These are phyloP conservation scores for Angomonas desouzai DNA, from an alignment of 208 protist species.

Conservation along the genomic window DNA sequence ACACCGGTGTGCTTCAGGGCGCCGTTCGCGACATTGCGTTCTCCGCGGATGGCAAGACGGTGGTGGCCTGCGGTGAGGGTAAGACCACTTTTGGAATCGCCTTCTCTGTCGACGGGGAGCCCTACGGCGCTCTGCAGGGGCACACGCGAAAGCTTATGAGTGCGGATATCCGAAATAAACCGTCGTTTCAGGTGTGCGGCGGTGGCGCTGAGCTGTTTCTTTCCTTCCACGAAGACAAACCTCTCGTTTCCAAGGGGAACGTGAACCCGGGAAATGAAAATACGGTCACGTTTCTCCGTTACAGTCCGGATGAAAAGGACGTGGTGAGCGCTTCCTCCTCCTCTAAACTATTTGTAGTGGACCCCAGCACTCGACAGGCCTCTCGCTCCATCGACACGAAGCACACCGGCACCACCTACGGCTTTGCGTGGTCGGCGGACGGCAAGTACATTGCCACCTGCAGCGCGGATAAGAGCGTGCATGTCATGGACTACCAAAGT, in stretches of 20 bases:
- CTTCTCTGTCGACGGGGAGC: constrained; percentile 32
- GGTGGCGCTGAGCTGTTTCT: constrained; percentile 22
- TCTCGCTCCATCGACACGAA: constrained; percentile 18
- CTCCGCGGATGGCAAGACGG: constrained; percentile 43
- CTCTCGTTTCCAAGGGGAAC: constrained; percentile 51
- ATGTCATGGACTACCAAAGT: constrained; percentile 20
- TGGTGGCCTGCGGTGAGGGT: constrained; percentile 63
- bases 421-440: constrained; percentile 38
- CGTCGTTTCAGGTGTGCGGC: constrained; percentile 22
- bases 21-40: constrained; percentile 55
- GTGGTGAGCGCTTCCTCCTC: constrained; percentile 36
- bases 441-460: constrained; percentile 26
- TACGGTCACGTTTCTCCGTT: constrained; percentile 66
- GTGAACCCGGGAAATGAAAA: constrained; percentile 29
- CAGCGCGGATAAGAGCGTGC: constrained; percentile 42
- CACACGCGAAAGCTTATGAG: constrained; percentile 43
- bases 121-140: constrained; percentile 38
- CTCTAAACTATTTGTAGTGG: constrained; percentile 35
- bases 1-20: constrained; percentile 27
- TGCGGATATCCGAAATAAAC: constrained; percentile 32
- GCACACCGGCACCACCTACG: constrained; percentile 47
- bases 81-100: constrained; percentile 30
- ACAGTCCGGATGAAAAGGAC: constrained; percentile 34
- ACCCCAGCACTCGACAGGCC: constrained; percentile 42
- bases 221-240: constrained; percentile 65